These are phyloP conservation scores for Mimosa pudica DNA, from an alignment of 306 rosid genomes.

Conservation along the genomic window DNA sequence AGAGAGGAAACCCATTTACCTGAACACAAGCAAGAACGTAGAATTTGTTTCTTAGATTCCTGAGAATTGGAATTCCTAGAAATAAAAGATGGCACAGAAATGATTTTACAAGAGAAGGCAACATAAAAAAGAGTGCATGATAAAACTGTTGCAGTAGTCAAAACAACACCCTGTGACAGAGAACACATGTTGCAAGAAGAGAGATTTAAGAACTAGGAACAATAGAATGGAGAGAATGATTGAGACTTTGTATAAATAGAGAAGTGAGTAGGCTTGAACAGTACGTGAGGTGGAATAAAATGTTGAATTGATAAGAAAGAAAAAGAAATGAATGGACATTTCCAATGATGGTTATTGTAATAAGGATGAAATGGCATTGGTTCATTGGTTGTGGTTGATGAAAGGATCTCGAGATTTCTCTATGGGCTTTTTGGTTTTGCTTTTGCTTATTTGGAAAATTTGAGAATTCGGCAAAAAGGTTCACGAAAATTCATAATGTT, in stretches of 20 bases:
- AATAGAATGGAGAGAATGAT: not conserved
- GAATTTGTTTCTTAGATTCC: constrained; percentile 24
- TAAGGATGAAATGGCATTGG: constrained; percentile 24
- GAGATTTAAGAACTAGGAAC: not conserved
- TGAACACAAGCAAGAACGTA: constrained; percentile 66
- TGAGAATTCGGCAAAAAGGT: not conserved
- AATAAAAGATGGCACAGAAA: constrained; percentile 7
- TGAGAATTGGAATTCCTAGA: constrained; percentile 22
- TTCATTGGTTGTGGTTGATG: constrained; percentile 35
- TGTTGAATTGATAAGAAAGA: not conserved
- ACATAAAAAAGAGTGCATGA: constrained; percentile 52
- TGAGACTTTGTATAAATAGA: not conserved
- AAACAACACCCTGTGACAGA: constrained; percentile 45
- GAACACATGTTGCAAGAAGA: constrained; percentile 40
- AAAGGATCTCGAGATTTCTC: constrained; percentile 32
- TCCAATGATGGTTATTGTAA: not conserved
- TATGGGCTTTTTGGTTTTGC: not conserved
- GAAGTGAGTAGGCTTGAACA: not conserved
- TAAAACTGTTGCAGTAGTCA: constrained; percentile 54
- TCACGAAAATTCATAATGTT: not conserved
- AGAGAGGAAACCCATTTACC: constrained; percentile 38
- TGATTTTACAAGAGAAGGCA: constrained; percentile 30
- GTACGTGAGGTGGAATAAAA: not conserved
- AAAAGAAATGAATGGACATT: not conserved
- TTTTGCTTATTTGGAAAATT: not conserved